Conservation (phyloP, 495 filamentous ascomycete genomes). For the Chaetomidium leptoderma region DNA sequence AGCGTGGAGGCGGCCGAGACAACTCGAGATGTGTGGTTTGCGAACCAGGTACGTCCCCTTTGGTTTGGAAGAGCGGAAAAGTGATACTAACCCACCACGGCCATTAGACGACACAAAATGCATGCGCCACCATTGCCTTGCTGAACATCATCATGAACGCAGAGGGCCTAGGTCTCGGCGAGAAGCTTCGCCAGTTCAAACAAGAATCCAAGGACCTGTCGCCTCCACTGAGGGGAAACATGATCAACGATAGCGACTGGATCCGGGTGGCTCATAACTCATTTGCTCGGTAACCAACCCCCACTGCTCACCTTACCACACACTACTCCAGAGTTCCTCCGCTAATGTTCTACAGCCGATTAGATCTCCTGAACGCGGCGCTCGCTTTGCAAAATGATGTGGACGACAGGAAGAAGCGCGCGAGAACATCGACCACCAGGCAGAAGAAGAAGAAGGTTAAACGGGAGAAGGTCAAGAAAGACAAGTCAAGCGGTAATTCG, state of each 20-base stretch:
- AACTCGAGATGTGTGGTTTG: slow-evolving; percentile 83
- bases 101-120: slow-evolving; percentile 67
- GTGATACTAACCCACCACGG: slow-evolving; percentile 1
- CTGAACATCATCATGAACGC: slow-evolving; percentile 91
- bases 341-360: slow-evolving; percentile 39
- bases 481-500: slow-evolving; percentile 32
- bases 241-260: slow-evolving; percentile 67
- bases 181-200: slow-evolving; percentile 64
- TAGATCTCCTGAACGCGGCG: slow-evolving; percentile 77
- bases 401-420: slow-evolving; percentile 40
- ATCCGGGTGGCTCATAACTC: slow-evolving; percentile 82
- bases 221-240: slow-evolving; percentile 69
- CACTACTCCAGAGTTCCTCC: neutral
- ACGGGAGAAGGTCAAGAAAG: slow-evolving; percentile 5
- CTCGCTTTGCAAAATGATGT: slow-evolving; percentile 61
- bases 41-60: slow-evolving; percentile 65
- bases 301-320: too few species aligned
- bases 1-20: slow-evolving; percentile 31
- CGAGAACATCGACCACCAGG: slow-evolving; percentile 14
- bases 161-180: slow-evolving; percentile 55
- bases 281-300: slow-evolving; percentile 73
- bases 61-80: neutral
- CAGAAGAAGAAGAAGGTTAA: slow-evolving; percentile 21
- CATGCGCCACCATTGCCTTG: slow-evolving; percentile 83
- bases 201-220: slow-evolving; percentile 61